Evolutionary conservation across 352 stramenopile genomes (phyloP), one percentile per base, ranked within the genome.

Genomic region (Pythium scleroteichum): DNA sequence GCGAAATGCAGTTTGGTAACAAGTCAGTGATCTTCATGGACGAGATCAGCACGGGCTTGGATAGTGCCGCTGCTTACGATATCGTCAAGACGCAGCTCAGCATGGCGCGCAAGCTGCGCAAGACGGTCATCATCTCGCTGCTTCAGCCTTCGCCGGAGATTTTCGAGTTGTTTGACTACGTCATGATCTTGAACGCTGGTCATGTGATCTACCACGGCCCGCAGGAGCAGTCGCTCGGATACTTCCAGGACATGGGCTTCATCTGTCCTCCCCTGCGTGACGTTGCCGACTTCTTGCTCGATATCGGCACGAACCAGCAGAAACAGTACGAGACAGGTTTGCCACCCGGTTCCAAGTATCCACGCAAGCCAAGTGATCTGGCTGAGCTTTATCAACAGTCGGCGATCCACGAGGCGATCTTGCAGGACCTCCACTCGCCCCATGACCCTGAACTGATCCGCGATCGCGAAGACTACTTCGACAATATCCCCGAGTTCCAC

Each of bases 21-120:
- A 74, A 77, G 61, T 76, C 71, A 12, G 74, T 97, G n/a, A 49
- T 81, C 5, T 76, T 92, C 47, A 83, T 85, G 66, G 92, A 98
- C 68, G 84, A 95, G 73, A 96, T 98, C 63, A 93, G 76, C 47
- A 98, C 90, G 26, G 94, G 94, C 1, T 73, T 98, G 8, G 92
- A 98, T 73, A 85, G 78, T 39, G 82, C 87, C 1, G 92, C 88
- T 4, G 95, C 90, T 2, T 96, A 79, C 62, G 90, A 97, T 59
- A 97, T 98, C 63, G 73, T 88, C 62, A 62, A 54, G 42, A 62
- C 40, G 13, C 53, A 95, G 10, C 67, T 53, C 16, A 60, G 72
- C 52, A 51, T 73, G 10, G 72, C 70, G 32, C 53, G 47, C 24
- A 56, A 56, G 32, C 59, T 74, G 35, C 64, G 46, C 38, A 68